phyloP scores from a whole-genome alignment of 2,329 filamentous ascomycete genomes.

The Pestalotiopsis sp. region DNA sequence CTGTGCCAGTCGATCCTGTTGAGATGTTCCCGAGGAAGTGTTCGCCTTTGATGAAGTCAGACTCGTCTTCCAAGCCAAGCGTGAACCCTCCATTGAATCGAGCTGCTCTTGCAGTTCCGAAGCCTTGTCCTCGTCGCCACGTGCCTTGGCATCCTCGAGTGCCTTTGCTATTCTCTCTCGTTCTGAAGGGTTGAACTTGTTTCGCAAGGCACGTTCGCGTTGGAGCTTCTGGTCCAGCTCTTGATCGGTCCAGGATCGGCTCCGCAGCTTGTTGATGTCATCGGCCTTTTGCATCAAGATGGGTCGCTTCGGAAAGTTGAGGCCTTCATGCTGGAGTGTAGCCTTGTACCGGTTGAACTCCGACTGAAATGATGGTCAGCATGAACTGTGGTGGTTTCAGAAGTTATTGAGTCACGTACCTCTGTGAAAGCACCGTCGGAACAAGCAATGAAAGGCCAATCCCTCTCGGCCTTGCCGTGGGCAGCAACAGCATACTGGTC shows the following conservation, averaged over 20 bases:
- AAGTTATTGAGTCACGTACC: conserved; percentile 43
- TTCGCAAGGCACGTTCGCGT: conserved; percentile 67
- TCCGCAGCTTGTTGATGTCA: conserved; percentile 77
- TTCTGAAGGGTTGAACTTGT: conserved; percentile 65
- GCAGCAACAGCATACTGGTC: conserved; percentile 82
- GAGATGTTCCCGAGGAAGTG: conserved; percentile 50
- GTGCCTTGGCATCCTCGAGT: conserved; percentile 64
- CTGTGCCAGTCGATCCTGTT: conserved; percentile 80
- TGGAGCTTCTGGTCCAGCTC: conserved; percentile 80
- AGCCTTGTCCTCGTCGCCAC: conserved; percentile 60
- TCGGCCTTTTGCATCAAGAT: conserved; percentile 70
- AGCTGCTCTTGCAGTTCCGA: conserved; percentile 59
- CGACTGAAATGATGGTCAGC: conserved; percentile 41
- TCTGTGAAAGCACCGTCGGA: conserved; percentile 86
- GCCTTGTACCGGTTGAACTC: conserved; percentile 83
- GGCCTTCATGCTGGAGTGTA: conserved; percentile 69
- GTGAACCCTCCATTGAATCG: conserved; percentile 64
- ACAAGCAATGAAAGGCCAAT: conserved; percentile 88
- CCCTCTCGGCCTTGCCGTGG: conserved; percentile 79
- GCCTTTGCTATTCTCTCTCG: conserved; percentile 66
- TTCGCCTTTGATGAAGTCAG: conserved; percentile 56
- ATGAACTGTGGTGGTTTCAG: not conserved
- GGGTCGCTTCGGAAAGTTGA: conserved; percentile 72
- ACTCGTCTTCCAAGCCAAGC: conserved; percentile 71
- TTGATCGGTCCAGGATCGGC: conserved; percentile 77